phyloP scores from a whole-genome alignment of 345 rosid genomes.

The Citrus maxima region DNA sequence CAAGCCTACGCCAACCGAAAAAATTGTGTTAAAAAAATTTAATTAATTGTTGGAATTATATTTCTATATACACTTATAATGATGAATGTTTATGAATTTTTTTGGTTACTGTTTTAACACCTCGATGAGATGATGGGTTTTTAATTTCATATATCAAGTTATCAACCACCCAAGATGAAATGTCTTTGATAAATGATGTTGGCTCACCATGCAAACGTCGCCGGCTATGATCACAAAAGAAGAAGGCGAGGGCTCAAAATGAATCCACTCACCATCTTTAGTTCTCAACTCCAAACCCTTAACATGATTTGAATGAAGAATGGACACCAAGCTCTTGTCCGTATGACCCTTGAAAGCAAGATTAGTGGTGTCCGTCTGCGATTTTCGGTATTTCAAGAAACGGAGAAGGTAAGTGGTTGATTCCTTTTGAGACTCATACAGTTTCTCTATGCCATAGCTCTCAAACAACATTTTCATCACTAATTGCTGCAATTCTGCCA shows the following conservation, averaged over 20 bases:
- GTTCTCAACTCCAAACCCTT: conserved; percentile 46
- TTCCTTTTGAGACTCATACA: conserved; percentile 30
- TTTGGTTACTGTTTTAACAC: no score
- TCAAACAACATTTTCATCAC: conserved; percentile 53
- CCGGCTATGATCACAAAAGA: conserved; percentile 53
- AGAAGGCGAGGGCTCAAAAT: conserved; percentile 47
- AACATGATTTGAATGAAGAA: conserved; percentile 61
- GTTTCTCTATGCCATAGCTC: conserved; percentile 47
- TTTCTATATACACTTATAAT: no score
- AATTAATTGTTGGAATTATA: no score
- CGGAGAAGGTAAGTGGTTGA: conserved; percentile 55
- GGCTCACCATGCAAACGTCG: conserved; percentile 56
- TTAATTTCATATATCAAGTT: no score
- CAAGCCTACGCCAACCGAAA: conserved; percentile 46
- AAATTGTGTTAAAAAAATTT: no score
- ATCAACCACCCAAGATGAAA: no score
- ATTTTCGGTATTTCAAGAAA: conserved; percentile 41
- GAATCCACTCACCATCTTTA: conserved; percentile 45
- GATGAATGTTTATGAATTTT: no score
- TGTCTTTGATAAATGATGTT: not conserved
- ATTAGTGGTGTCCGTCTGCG: conserved; percentile 40
- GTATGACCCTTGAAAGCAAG: conserved; percentile 49
- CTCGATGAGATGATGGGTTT: no score
- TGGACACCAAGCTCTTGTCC: conserved; percentile 59
- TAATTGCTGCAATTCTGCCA: conserved; percentile 39